Evolutionary conservation across 176 grass and related monocot genomes (phyloP).

Genomic region (Rhipidocladum racemiflorum): DNA sequence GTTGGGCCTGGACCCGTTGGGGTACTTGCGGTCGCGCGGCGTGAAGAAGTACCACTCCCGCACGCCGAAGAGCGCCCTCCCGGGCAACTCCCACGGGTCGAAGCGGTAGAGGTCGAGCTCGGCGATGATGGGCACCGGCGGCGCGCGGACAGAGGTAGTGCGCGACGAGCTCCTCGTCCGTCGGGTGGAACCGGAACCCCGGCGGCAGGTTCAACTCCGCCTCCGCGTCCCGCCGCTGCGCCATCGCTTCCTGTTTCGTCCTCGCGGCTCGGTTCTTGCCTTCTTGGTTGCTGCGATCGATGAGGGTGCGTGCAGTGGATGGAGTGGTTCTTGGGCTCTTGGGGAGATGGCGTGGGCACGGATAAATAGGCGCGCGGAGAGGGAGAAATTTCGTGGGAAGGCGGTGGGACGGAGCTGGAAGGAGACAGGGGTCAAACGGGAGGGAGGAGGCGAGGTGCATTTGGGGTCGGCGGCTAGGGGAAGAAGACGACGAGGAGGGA

Average conservation of each 20-base stretch:
- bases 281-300: background rate
- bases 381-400: constrained; percentile 20
- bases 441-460: too few relatives aligned
- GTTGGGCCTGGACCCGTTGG: constrained; percentile 69
- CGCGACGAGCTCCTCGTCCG: constrained; percentile 84
- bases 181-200: constrained; percentile 94
- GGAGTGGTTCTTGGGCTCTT: background rate
- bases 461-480: too few relatives aligned
- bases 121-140: constrained; percentile 61
- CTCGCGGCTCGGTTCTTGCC: background rate
- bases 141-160: constrained; percentile 47
- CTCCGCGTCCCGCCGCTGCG: constrained; percentile 54
- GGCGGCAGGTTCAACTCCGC: constrained; percentile 82
- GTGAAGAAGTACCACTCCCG: constrained; percentile 98
- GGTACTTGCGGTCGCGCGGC: constrained; percentile 78
- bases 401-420: background rate
- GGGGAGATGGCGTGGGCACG: too few relatives aligned
- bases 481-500: background rate
- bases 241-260: background rate
- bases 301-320: background rate
- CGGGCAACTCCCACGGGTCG: constrained; percentile 75
- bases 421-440: background rate
- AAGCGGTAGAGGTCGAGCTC: constrained; percentile 85
- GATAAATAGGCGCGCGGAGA: constrained; percentile 19
- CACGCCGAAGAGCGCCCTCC: constrained; percentile 56